These are phyloP conservation scores for Clonostachys solani DNA, from an alignment of 2,329 filamentous ascomycete genomes.

Conservation along the genomic window DNA sequence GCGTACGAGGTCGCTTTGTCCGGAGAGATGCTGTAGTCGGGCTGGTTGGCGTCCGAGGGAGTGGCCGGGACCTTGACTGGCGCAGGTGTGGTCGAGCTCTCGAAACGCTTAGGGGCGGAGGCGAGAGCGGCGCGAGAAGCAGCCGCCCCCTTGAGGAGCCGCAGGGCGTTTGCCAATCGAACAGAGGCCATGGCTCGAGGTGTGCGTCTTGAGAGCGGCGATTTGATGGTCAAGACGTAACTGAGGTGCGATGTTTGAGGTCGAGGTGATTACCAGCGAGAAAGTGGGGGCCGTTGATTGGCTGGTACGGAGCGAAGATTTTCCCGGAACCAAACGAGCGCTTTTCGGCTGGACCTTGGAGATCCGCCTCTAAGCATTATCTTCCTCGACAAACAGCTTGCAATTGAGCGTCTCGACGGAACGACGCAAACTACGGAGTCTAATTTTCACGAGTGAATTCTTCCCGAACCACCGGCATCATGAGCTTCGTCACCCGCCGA, in stretches of 20 bases:
- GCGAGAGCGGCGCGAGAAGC: constrained; percentile 29
- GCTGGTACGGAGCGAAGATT: constrained; percentile 33
- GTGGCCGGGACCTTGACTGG: constrained; percentile 11
- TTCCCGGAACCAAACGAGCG: constrained; percentile 35
- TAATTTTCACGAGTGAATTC: constrained; percentile 7
- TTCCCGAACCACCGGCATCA: constrained; percentile 49
- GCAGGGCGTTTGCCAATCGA: constrained; percentile 48
- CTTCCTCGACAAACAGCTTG: constrained; percentile 11
- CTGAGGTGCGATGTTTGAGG: constrained; percentile 11
- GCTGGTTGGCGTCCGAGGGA: constrained; percentile 55
- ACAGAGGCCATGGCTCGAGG: constrained; percentile 59
- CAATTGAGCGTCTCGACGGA: constrained; percentile 22
- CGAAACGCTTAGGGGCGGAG: constrained; percentile 46
- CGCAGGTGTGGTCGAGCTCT: constrained; percentile 40
- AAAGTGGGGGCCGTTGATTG: constrained; percentile 31
- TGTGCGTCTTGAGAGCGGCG: not conserved
- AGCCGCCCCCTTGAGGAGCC: constrained; percentile 43
- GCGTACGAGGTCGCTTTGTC: constrained; percentile 88
- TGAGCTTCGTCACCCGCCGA: constrained; percentile 90
- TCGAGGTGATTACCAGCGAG: constrained; percentile 15
- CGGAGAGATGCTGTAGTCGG: constrained; percentile 74
- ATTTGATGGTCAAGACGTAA: constrained; percentile 1
- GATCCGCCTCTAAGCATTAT: not conserved
- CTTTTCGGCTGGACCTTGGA: constrained; percentile 32
- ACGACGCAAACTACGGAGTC: constrained; percentile 8